A percentile compares a stretch with the other conserved stretches of the same genome.
Conservation (phyloP, 73 alveolate species). For the Blepharisma stoltei region DNA sequence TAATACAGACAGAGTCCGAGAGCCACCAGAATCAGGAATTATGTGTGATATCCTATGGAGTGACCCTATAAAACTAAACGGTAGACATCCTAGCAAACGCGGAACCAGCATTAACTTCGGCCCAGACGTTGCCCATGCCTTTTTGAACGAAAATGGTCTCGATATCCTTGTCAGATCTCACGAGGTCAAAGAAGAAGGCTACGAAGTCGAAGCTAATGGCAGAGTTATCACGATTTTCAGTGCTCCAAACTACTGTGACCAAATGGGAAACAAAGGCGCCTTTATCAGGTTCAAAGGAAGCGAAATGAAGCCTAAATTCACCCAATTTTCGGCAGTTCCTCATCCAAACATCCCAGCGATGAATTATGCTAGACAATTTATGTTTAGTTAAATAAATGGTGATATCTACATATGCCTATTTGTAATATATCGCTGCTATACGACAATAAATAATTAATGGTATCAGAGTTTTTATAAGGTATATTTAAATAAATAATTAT, state of each 20-base stretch:
- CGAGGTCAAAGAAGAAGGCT: conserved; percentile 93
- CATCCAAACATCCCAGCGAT: conserved; percentile 77
- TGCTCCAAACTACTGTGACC: conserved; percentile 98
- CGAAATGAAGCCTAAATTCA: conserved; percentile 78
- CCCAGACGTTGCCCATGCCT: conserved; percentile 91
- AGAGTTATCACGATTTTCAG: conserved; percentile 92
- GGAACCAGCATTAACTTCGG: conserved; percentile 96
- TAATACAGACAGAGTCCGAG: conserved; percentile 82
- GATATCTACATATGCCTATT: too few species aligned
- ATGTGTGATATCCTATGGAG: conserved; percentile 89
- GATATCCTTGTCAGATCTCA: conserved; percentile 88
- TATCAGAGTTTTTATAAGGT: too few species aligned
- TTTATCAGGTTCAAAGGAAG: conserved; percentile 83
- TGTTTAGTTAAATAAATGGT: conserved; percentile 18
- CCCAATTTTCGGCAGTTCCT: conserved; percentile 74
- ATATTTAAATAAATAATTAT: conserved; percentile 43
- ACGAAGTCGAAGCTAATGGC: conserved; percentile 91
- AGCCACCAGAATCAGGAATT: conserved; percentile 89
- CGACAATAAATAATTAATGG: too few species aligned
- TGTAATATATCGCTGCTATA: too few species aligned
- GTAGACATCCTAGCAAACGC: conserved; percentile 93
- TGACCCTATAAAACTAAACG: conserved; percentile 91
- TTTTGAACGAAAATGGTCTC: conserved; percentile 84
- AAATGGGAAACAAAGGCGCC: conserved; percentile 97
- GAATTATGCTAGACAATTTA: conserved; percentile 61